These are phyloP conservation scores for Metschnikowia kofuensis DNA, from an alignment of 805 yeast species.

Conservation along the genomic window DNA sequence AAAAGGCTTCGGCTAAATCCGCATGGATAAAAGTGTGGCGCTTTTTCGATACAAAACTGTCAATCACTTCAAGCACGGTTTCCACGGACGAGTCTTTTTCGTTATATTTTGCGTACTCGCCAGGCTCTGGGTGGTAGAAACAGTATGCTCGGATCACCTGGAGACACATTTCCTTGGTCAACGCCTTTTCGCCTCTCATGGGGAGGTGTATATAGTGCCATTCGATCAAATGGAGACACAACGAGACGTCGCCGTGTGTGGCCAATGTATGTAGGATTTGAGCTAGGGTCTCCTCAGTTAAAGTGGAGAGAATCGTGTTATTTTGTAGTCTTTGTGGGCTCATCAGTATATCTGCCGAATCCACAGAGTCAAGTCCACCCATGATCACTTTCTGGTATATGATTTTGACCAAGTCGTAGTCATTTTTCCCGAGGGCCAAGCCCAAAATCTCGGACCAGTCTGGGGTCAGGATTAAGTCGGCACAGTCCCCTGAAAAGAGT, in stretches of 20 bases:
- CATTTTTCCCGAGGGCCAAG: constrained; percentile 22
- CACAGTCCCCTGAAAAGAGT: background rate
- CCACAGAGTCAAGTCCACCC: constrained; percentile 24
- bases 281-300: constrained; percentile 23
- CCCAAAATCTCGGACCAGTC: constrained; percentile 26
- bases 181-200: constrained; percentile 30
- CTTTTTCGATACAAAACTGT: constrained; percentile 20
- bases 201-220: constrained; percentile 33
- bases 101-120: constrained; percentile 6
- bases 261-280: constrained; percentile 32
- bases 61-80: constrained; percentile 31
- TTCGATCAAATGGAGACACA: constrained; percentile 34
- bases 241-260: constrained; percentile 36
- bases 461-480: constrained; percentile 2
- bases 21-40: constrained; percentile 16
- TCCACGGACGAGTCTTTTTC: constrained; percentile 26
- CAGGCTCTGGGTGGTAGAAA: constrained; percentile 12
- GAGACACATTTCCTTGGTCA: constrained; percentile 32
- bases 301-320: constrained; percentile 15
- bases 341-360: constrained; percentile 26
- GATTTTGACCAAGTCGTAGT: constrained; percentile 27
- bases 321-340: background rate
- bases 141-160: constrained; percentile 38
- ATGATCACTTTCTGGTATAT: constrained; percentile 30
- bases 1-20: constrained; percentile 31